Percentiles rank a stretch among this genome's conserved stretches.
Evolutionary conservation across 2,329 filamentous ascomycete species (phyloP).

Genomic region (Aspergillus sp.): DNA sequence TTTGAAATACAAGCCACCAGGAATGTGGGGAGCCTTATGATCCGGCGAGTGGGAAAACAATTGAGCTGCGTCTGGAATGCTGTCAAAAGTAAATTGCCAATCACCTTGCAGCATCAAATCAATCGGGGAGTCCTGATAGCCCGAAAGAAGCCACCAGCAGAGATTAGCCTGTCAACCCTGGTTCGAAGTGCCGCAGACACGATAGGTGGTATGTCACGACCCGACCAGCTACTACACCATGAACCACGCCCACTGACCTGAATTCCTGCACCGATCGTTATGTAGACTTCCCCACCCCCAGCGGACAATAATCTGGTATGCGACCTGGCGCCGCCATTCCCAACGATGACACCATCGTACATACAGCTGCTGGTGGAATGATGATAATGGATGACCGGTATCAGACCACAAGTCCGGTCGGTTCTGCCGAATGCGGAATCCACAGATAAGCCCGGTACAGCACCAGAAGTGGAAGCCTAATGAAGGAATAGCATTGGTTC

Average conservation of each 20-base stretch:
- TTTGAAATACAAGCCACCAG: constrained; percentile 12
- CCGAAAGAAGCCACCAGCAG: constrained; percentile 6
- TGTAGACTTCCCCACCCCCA: background rate
- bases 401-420: background rate
- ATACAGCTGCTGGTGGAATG: constrained; percentile 4
- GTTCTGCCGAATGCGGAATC: background rate
- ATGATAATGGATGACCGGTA: background rate
- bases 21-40: constrained; percentile 14
- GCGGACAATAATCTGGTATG: constrained; percentile 1
- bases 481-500: constrained; percentile 19
- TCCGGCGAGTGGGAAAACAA: background rate
- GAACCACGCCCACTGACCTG: constrained; percentile 2
- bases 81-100: constrained; percentile 11
- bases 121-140: background rate
- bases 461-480: constrained; percentile 1
- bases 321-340: background rate
- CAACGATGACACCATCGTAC: background rate
- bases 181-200: constrained; percentile 1
- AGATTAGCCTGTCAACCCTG: constrained; percentile 1
- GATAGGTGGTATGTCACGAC: constrained; percentile 9
- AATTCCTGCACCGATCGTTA: constrained; percentile 6
- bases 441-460: background rate
- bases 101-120: background rate
- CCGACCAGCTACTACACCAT: background rate
- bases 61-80: constrained; percentile 14